phyloP scores from a whole-genome alignment of 768 basidiomycete species.

The Mycena galopus region DNA sequence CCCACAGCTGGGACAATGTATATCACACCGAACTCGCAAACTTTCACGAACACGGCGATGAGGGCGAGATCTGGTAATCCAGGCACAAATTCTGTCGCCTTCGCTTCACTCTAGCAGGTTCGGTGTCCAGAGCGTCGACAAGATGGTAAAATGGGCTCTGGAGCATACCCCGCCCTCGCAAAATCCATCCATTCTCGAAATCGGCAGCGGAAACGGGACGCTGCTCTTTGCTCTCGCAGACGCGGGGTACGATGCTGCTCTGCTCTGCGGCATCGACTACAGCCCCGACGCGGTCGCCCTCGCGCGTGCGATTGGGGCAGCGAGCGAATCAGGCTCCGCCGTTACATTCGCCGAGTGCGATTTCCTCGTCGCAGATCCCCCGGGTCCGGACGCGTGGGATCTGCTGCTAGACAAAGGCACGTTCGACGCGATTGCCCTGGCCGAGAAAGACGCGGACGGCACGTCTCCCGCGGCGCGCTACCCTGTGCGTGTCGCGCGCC shows the following conservation, averaged over 20 bases:
- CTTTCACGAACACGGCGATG: conserved; percentile 84
- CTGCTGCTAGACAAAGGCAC: conserved; percentile 90
- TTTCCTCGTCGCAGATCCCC: conserved; percentile 71
- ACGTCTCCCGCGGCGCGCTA: conserved; percentile 69
- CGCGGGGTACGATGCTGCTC: conserved; percentile 68
- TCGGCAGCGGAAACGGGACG: conserved; percentile 86
- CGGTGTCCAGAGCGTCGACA: conserved; percentile 78
- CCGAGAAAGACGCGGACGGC: conserved; percentile 68
- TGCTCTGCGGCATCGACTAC: conserved; percentile 81
- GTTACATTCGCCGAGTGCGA: conserved; percentile 73
- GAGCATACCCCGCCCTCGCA: conserved; percentile 64
- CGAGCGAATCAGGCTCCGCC: conserved; percentile 52
- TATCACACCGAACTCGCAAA: conserved; percentile 79
- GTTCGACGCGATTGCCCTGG: conserved; percentile 86
- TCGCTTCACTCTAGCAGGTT: conserved; percentile 68
- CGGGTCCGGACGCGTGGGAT: conserved; percentile 71
- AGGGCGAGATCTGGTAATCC: conserved; percentile 85
- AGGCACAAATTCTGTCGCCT: neutral
- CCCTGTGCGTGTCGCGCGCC: conserved; percentile 64
- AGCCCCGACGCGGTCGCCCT: conserved; percentile 78
- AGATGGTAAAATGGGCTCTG: conserved; percentile 83
- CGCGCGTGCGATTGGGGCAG: conserved; percentile 65
- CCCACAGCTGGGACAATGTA: conserved; percentile 79
- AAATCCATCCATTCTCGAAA: conserved; percentile 73
- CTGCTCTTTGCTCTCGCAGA: conserved; percentile 79